phyloP scores from a whole-genome alignment of 176 grass and related monocot species.

The sorghum (Sorghum bicolor) region Sorghum_bicolor_NCBIv3 NC_012876.2:6626001-6626500 shows the following conservation, averaged over 20 bases:
- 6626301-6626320: slow-evolving; percentile 98
- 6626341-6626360: slow-evolving; percentile 76
- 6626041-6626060: not conserved
- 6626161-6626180: slow-evolving; percentile 8
- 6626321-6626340: slow-evolving; percentile 71
- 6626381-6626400: slow-evolving; percentile 71
- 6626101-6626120: not conserved
- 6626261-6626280: slow-evolving; percentile 88
- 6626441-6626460: slow-evolving; percentile 51
- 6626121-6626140: not conserved
- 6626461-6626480: slow-evolving; percentile 47
- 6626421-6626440: slow-evolving; percentile 52
- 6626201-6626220: not conserved
- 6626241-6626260: slow-evolving; percentile 40
- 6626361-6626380: slow-evolving; percentile 61
- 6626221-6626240: slow-evolving; percentile 15
- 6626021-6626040: not conserved
- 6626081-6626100: not conserved
- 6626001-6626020: not conserved
- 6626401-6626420: slow-evolving; percentile 65
- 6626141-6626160: not conserved
- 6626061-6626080: not conserved
- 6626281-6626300: slow-evolving; percentile 92
- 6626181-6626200: not conserved
- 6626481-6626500: slow-evolving; percentile 69